Percentiles rank a stretch among this genome's conserved stretches.
Evolutionary conservation across 2,329 filamentous ascomycete genomes (phyloP).

Genomic region (Aspergillus sp.): DNA sequence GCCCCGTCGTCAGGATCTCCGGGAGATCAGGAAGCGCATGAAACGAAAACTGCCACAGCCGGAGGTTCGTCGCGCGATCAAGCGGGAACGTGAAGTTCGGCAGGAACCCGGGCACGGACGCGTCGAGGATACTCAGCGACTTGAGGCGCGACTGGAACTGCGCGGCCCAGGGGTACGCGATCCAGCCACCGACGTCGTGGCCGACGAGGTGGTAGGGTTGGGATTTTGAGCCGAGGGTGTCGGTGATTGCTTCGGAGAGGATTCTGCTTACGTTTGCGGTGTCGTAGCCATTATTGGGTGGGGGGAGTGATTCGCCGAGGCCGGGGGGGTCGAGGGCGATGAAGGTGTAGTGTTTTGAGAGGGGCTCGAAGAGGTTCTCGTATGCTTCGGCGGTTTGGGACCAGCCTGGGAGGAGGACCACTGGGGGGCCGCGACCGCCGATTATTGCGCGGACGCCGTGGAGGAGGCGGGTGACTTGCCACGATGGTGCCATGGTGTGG

Average conservation of each 20-base stretch:
- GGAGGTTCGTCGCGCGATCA: slow-evolving; percentile 24
- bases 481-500: slow-evolving; percentile 19
- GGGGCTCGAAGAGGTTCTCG: slow-evolving; percentile 27
- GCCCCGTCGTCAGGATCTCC: slow-evolving; percentile 27
- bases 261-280: slow-evolving; percentile 29
- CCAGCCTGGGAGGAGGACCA: slow-evolving; percentile 32
- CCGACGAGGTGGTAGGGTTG: slow-evolving; percentile 31
- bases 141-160: slow-evolving; percentile 28
- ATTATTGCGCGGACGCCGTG: slow-evolving; percentile 30
- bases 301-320: slow-evolving; percentile 27
- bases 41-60: slow-evolving; percentile 35
- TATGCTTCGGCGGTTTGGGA: slow-evolving; percentile 34
- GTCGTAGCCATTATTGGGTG: slow-evolving; percentile 26
- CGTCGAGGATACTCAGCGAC: slow-evolving; percentile 29
- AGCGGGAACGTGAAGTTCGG: slow-evolving; percentile 29
- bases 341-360: slow-evolving; percentile 28
- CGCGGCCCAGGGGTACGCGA: slow-evolving; percentile 30
- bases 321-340: slow-evolving; percentile 32
- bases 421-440: slow-evolving; percentile 27
- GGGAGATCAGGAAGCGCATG: slow-evolving; percentile 32
- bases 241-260: slow-evolving; percentile 26
- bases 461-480: slow-evolving; percentile 27
- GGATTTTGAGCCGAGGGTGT: slow-evolving; percentile 6
- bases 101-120: slow-evolving; percentile 10
- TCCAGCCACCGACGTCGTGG: slow-evolving; percentile 34